Evolutionary conservation across 768 basidiomycete species (phyloP), one percentile per base, ranked within the genome.

Genomic region (Boletus pseudo-olivaceus): DNA sequence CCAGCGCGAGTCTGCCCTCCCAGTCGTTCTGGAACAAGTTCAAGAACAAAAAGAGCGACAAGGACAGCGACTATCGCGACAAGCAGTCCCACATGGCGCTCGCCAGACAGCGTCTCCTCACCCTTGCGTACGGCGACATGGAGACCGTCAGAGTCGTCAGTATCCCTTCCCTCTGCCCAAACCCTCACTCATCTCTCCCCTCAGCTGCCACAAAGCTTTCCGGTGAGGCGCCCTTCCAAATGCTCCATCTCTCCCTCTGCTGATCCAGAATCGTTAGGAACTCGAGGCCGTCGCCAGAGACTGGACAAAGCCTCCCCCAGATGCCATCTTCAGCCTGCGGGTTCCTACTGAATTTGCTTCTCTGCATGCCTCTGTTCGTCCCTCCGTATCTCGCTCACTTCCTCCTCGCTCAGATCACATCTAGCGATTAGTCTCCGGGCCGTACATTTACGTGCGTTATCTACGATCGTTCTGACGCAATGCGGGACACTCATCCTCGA

Each of bases 261-360:
- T 53, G 20, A 52, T 37, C 43, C 50, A 50, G 38, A 65, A 29
- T 23, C 56, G 43, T 15, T 51, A 93, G 91, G 91, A 93, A 71
- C 82, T 92, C 23, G 88, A 90, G 61, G 81, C 78, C 27, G 78
- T 87, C 44, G 91, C 90, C 11, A 78, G 87, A 65, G 88, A 91
- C 53, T 93, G 91, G 91, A 82, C 85, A 26, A 91, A 90, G 63
- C 90, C 90, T 12, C 89, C 91, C 15, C 88, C 90, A 49, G 88
- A 87, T 67, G 86, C 82, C 38, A 71, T 78, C 42, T 89, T 93
- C 75, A 78, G 79, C 57, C 73, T 93, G 53, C 87, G 91, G 26
- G 82, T 93, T 0, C 91, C 91, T 2, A 85, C 90, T n/a, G 91
- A 93, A 70, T 92, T 81, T 71, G 91, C 88, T 2, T 90, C 90